A percentile compares a stretch with the other conserved stretches of the same genome.
Conservation (phyloP, 1,139 yeast genomes). For the Taphrina confusa region DNA sequence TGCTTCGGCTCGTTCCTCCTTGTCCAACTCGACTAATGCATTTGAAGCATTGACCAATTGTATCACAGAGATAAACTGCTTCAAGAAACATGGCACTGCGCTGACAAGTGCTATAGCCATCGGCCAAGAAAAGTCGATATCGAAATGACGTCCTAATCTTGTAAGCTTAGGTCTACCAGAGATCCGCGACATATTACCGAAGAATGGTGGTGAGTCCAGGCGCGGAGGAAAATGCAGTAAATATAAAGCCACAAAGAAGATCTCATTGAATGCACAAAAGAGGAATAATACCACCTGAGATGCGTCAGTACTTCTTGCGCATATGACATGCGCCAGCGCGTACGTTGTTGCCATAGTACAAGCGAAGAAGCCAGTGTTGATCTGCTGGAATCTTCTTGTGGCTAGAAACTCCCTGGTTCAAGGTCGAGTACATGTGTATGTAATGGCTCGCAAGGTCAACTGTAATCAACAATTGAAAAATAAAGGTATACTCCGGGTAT, state of each 20-base stretch:
- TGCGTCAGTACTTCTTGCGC: neutral
- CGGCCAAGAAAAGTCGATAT: slow-evolving; percentile 29
- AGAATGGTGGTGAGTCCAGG: slow-evolving; percentile 30
- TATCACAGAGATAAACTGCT: slow-evolving; percentile 85
- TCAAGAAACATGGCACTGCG: slow-evolving; percentile 45
- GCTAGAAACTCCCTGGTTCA: slow-evolving; percentile 72
- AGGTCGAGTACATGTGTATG: slow-evolving; percentile 97
- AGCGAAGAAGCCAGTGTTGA: slow-evolving; percentile 68
- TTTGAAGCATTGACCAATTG: slow-evolving; percentile 86
- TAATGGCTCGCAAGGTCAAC: slow-evolving; percentile 93
- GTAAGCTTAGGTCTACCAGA: slow-evolving; percentile 33
- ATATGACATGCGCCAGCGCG: neutral
- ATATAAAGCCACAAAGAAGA: slow-evolving; percentile 87
- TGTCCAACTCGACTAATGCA: slow-evolving; percentile 77
- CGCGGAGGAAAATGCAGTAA: slow-evolving; percentile 64
- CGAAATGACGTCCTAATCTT: slow-evolving; percentile 40
- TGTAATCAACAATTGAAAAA: slow-evolving; percentile 85
- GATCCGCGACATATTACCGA: neutral
- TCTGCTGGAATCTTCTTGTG: slow-evolving; percentile 82
- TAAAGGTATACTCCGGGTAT: slow-evolving; percentile 64
- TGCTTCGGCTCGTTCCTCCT: slow-evolving; percentile 51
- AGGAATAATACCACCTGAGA: slow-evolving; percentile 65
- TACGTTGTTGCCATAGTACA: slow-evolving; percentile 79
- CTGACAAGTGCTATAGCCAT: slow-evolving; percentile 31
- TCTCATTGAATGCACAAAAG: slow-evolving; percentile 89